Base-by-base conservation (phyloP, 257 asterid genomes). In the Nicotiana obtusifolia region DNA sequence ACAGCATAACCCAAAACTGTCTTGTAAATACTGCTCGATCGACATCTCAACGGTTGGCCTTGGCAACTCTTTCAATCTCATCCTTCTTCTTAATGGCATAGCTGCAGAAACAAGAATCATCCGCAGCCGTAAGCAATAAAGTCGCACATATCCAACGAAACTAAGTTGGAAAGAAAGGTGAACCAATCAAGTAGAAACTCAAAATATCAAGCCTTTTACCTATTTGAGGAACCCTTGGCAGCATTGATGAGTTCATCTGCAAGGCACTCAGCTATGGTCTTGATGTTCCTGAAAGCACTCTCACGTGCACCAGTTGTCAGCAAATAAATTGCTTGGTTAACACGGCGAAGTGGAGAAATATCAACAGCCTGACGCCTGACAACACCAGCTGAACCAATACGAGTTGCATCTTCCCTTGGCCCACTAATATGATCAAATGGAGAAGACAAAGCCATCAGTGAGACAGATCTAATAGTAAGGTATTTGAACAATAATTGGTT, bases 71-170 rank as follows among this genome's bases (percentile, higher is more conserved):
- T 88, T 93, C 98, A 82, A 93, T 92, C 90, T 93, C 97, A 11
- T 93, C 97, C 81, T 94, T 94, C 97, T 92, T 94, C 84, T 94
- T 94, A 4, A 94, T 94, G 10, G 98, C 98, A 82, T 92, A 94
- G 90, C 98, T 94, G 92, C 85, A 76, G 19, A 4, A 4, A n/a
- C 30, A 24, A 10, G 61, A 8, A 26, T 1, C 22, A 20, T 5
- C 3, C 13, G 17, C 7, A 53, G 17, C 22, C n/a, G 17, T 59
- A 67, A 4, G 41, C 41, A 62, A 19, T 22, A 10, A 44, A 10
- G 14, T 22, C 20, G 11, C 22, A 47, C 35, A 41, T 0, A 22
- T 47, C 22, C 1, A 68, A 7, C 3, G 10, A 10, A 33, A 53
- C 1, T 0, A 24, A 7, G 5, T 28, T 11, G 28, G 65, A 57